Conservation (phyloP, 371 early-diverging fungal genomes). For the Actinomortierella ambigua region DNA sequence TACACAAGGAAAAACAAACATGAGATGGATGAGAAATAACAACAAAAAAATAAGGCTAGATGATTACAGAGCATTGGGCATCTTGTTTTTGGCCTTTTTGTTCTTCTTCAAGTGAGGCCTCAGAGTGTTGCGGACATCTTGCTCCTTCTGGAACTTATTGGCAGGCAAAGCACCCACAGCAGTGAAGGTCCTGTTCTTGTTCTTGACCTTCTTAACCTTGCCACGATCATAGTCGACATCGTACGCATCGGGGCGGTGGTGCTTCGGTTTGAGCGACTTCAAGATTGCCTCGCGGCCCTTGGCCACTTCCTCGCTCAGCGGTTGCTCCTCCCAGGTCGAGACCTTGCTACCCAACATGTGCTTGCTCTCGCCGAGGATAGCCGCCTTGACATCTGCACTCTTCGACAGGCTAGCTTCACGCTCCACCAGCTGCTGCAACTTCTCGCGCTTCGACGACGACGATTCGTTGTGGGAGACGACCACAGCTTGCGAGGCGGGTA, state of each 20-base stretch:
- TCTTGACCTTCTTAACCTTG: slow-evolving; percentile 76
- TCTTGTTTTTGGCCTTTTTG: slow-evolving; percentile 22
- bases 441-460: slow-evolving; percentile 58
- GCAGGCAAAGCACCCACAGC: slow-evolving; percentile 22
- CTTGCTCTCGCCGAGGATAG: slow-evolving; percentile 38
- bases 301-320: slow-evolving; percentile 27
- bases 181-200: slow-evolving; percentile 42
- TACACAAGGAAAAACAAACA: background rate
- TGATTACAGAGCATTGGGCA: slow-evolving; percentile 18
- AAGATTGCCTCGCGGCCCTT: slow-evolving; percentile 48
- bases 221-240: slow-evolving; percentile 84
- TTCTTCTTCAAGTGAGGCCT: slow-evolving; percentile 40
- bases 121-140: slow-evolving; percentile 33
- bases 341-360: slow-evolving; percentile 43
- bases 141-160: slow-evolving; percentile 46
- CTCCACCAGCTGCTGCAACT: slow-evolving; percentile 56
- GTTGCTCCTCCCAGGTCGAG: slow-evolving; percentile 41
- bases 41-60: too few species aligned
- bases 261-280: slow-evolving; percentile 58
- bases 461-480: slow-evolving; percentile 57
- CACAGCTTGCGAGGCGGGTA: slow-evolving; percentile 42
- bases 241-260: slow-evolving; percentile 63
- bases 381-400: slow-evolving; percentile 52
- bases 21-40: too few species aligned
- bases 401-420: slow-evolving; percentile 49